Conservation (phyloP, 331 rosid species). For the Rosa hybrid region DNA sequence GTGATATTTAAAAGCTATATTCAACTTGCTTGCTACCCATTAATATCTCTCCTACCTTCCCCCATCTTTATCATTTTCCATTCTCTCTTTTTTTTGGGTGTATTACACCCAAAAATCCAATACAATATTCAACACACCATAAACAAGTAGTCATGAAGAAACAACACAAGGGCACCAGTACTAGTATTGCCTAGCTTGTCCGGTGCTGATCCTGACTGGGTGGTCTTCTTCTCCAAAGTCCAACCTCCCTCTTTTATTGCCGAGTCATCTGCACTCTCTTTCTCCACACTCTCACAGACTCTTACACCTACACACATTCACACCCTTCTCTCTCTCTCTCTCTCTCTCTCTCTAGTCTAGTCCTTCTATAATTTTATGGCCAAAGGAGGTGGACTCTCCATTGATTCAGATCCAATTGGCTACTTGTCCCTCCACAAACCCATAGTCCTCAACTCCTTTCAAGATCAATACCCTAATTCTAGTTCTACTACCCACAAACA, state of each 20-base stretch:
- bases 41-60: not conserved
- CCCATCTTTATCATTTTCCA: not conserved
- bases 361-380: conserved; percentile 51
- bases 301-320: conserved; percentile 26
- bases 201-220: too few relatives aligned
- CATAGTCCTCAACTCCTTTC: conserved; percentile 63
- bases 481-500: not conserved
- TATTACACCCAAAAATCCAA: not conserved
- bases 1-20: conserved; percentile 12
- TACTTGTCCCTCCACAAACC: conserved; percentile 48
- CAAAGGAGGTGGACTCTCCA: conserved; percentile 71
- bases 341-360: conserved; percentile 14
- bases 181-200: too few relatives aligned
- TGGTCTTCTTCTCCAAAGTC: conserved; percentile 45
- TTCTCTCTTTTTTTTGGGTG: too few relatives aligned
- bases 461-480: conserved; percentile 22
- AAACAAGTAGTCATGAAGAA: not conserved
- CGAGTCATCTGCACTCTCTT: conserved; percentile 61
- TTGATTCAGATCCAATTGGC: conserved; percentile 75
- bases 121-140: not conserved
- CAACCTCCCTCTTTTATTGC: conserved; percentile 54
- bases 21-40: not conserved
- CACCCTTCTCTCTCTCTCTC: conserved; percentile 19
- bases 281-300: conserved; percentile 8
- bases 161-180: too few relatives aligned